These are phyloP conservation scores for Biscutella laevigata DNA, from an alignment of 441 rosid genomes.

Conservation along the genomic window DNA sequence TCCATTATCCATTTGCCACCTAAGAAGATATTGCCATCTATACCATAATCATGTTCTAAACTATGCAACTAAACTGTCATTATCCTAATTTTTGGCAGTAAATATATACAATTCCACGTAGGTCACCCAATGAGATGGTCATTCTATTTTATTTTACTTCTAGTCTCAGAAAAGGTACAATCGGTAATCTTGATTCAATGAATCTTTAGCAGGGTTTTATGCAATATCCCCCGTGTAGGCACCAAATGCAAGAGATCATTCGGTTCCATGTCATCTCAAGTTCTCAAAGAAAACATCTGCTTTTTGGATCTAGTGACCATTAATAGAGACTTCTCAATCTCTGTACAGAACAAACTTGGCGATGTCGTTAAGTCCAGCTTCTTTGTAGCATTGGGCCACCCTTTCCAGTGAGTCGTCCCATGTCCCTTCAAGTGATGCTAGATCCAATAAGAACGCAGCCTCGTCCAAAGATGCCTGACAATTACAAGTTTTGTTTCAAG, in stretches of 20 bases:
- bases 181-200: constrained; percentile 15
- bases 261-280: background rate
- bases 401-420: constrained; percentile 56
- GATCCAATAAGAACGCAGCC: constrained; percentile 74
- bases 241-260: constrained; percentile 1
- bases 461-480: constrained; percentile 66
- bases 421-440: constrained; percentile 74
- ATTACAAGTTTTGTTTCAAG: constrained; percentile 10
- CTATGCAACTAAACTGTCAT: constrained; percentile 18
- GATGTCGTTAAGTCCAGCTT: constrained; percentile 62
- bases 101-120: constrained; percentile 11
- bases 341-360: constrained; percentile 47
- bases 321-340: constrained; percentile 33
- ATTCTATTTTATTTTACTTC: constrained; percentile 11
- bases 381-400: constrained; percentile 54
- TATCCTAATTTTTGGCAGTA: constrained; percentile 11
- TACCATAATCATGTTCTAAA: constrained; percentile 1
- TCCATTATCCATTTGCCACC: constrained; percentile 29
- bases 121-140: constrained; percentile 12
- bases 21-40: constrained; percentile 15
- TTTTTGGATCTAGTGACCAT: background rate
- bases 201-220: constrained; percentile 13
- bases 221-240: background rate
- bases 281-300: background rate
- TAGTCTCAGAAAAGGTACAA: constrained; percentile 16